Conservation (phyloP, 1,284 basidiomycete species). For the Pascua guehoae region DNA sequence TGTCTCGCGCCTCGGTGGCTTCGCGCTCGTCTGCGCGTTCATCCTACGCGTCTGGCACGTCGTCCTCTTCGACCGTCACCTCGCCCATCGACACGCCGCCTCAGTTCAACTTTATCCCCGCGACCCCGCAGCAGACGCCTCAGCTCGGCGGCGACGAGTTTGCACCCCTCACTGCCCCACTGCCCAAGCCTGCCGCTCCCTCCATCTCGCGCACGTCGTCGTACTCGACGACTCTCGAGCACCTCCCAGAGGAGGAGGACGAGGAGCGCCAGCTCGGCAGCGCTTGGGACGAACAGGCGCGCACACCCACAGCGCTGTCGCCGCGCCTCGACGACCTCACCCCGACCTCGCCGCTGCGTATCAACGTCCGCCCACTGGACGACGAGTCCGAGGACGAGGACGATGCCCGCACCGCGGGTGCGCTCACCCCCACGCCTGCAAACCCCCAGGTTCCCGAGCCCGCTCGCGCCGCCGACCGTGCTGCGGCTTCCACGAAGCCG, state of each 20-base stretch:
- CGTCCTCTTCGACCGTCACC: background rate
- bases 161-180: no score
- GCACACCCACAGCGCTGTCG: no score
- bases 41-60: background rate
- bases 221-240: slow-evolving; percentile 2
- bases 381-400: slow-evolving; percentile 8
- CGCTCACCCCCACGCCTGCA: background rate
- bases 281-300: no score
- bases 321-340: background rate
- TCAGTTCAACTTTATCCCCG: slow-evolving; percentile 44
- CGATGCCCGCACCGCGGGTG: slow-evolving; percentile 3
- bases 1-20: no score
- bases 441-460: background rate
- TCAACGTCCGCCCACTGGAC: slow-evolving; percentile 5
- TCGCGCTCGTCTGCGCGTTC: no score
- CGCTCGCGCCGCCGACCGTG: background rate
- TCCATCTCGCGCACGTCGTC: background rate
- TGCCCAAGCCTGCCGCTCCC: no score
- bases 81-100: background rate
- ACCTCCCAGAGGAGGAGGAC: slow-evolving; percentile 24
- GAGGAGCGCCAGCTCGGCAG: slow-evolving; percentile 1
- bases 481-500: background rate
- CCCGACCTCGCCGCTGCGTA: background rate
- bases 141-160: slow-evolving; percentile 11
- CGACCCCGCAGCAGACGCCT: slow-evolving; percentile 33